These are phyloP conservation scores for Nitzschia putrida DNA, from an alignment of 108 stramenopile species.

Conservation along the genomic window DNA sequence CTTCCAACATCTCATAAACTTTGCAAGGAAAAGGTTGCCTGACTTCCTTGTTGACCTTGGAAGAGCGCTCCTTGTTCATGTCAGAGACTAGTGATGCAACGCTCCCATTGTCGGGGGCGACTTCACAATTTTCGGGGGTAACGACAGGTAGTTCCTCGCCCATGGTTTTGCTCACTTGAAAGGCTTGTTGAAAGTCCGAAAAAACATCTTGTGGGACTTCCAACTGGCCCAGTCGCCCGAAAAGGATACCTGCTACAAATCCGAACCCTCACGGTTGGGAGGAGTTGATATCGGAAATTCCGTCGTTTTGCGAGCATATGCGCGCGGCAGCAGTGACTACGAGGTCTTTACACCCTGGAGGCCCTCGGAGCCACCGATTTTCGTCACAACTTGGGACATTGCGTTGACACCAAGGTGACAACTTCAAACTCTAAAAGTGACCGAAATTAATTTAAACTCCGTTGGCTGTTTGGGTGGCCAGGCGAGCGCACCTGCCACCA, in stretches of 20 bases:
- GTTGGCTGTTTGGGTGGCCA: too few species aligned
- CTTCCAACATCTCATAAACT: constrained; percentile 45
- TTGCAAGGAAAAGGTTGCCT: constrained; percentile 38
- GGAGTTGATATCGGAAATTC: background rate
- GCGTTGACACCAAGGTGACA: background rate
- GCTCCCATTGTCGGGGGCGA: background rate
- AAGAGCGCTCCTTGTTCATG: background rate
- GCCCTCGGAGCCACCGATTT: background rate
- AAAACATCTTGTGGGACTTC: background rate
- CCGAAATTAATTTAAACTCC: too few species aligned
- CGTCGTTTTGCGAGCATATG: background rate
- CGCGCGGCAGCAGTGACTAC: background rate
- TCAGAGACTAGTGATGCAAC: background rate
- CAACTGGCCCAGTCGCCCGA: background rate
- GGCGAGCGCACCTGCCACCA: too few species aligned
- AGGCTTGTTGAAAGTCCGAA: background rate
- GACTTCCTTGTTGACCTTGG: constrained; percentile 15
- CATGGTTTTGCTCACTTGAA: background rate
- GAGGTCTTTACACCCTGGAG: background rate
- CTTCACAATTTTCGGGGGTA: background rate
- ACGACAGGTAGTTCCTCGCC: background rate
- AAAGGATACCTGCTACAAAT: constrained; percentile 5
- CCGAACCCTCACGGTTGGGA: background rate
- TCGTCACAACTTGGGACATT: background rate
- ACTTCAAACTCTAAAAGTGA: too few species aligned